Evolutionary conservation across 306 rosid genomes (phyloP).

Genomic region (Rosa multiflora): DNA sequence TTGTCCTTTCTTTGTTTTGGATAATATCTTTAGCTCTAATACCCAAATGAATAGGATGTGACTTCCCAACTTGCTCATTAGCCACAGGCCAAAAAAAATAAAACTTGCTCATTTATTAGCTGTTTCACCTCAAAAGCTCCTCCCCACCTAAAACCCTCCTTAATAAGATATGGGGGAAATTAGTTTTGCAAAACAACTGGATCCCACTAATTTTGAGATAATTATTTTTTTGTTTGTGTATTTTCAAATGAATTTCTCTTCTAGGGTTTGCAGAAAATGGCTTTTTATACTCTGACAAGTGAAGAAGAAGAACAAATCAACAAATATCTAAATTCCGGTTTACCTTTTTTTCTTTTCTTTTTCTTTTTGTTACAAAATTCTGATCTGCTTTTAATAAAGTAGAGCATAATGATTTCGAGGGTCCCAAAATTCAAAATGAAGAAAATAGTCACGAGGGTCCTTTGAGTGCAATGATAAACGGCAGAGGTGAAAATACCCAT

Average conservation of each 20-base stretch:
- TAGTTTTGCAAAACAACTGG: neutral
- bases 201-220: neutral
- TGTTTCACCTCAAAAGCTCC: conserved; percentile 6
- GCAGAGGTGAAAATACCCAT: neutral
- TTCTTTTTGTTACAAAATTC: neutral
- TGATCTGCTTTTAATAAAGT: neutral
- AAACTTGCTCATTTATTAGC: too few species aligned
- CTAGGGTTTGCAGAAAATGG: neutral
- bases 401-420: neutral
- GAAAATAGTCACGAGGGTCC: neutral
- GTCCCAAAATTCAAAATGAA: neutral
- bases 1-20: neutral
- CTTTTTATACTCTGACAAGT: neutral
- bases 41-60: conserved; percentile 5
- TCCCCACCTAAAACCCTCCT: neutral
- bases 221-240: neutral
- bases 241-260: neutral
- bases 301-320: neutral
- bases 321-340: neutral
- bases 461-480: neutral
- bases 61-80: neutral
- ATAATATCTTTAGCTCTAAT: neutral
- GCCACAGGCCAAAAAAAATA: too few species aligned
- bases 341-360: neutral
- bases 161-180: neutral